Evolutionary conservation across 192 early-diverging fungal species (phyloP).

Genomic region (Coemansia sp.): DNA sequence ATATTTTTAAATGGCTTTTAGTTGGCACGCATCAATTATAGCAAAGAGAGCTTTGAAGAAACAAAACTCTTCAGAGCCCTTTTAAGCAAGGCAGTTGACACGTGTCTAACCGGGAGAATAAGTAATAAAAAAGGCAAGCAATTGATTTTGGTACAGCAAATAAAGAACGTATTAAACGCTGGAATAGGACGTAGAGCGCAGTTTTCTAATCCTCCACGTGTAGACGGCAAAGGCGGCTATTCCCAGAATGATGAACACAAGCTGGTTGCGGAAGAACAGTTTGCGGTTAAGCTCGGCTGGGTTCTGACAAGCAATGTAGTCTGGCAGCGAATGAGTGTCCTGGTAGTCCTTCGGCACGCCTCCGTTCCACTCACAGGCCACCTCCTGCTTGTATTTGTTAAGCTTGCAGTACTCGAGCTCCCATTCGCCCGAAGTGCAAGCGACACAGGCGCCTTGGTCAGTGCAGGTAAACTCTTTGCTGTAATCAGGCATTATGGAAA

Average conservation of each 20-base stretch:
- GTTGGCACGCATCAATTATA: no score
- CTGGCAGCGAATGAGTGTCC: constrained; percentile 19
- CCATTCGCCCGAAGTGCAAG: constrained; percentile 2
- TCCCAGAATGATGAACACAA: constrained; percentile 24
- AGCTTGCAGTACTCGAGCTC: constrained; percentile 1
- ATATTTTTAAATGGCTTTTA: no score
- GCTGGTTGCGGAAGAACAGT: constrained; percentile 28
- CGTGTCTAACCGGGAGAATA: no score
- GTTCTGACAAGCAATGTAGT: constrained; percentile 14
- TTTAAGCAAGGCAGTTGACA: no score
- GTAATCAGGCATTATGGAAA: constrained; percentile 16
- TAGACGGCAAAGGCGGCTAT: constrained; percentile 29
- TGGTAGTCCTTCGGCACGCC: constrained; percentile 24
- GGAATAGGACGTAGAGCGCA: background rate
- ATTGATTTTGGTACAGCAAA: no score
- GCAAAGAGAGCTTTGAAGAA: no score
- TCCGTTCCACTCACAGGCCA: constrained; percentile 26
- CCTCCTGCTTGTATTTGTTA: constrained; percentile 37
- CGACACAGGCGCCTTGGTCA: background rate
- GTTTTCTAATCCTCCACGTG: constrained; percentile 24
- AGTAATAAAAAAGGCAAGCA: no score
- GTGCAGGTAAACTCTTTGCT: constrained; percentile 13
- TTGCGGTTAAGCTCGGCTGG: constrained; percentile 3
- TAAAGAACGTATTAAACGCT: no score
- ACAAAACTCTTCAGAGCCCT: no score